Base-by-base conservation (phyloP, 768 basidiomycete species). In the Fibroporia radiculosa region DNA sequence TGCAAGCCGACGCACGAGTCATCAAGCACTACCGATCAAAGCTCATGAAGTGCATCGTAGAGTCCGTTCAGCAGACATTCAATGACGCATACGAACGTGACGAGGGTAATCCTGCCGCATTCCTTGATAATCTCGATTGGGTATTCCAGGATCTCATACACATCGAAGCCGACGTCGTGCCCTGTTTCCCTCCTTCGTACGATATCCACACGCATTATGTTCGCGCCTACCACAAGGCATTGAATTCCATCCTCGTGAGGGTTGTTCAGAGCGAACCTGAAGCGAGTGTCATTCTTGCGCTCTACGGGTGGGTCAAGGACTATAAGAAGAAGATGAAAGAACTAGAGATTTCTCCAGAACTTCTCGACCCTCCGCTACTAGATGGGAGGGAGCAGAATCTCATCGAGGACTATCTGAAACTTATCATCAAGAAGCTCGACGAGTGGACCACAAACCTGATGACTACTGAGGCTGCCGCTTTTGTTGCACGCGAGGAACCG, bases 321-420 rank as follows among this genome's bases (percentile, higher is more conserved):
- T 97, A 98, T 70, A 84, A 86, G 66, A 77, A 80, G 59, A 88
- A 80, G 57, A 97, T 97, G 93, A 91, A 90, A 63, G 93, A 97
- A 56, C 79, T 98, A 40, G 80, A 82, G 36, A 73, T 98, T 20
- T 74, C 91, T 0, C 67, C 79, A 0, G 91, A 91, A 32, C 75
- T 87, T 40, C 69, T 96, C 25, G 80, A 91, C 43, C 96, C 95
- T 0, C 81, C 93, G 0, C 69, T 98, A n/a, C 73, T 99, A 26
- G 93, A 92, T 47, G 95, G 96, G 47, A 92, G 93, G 61, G 92
- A 95, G 58, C 91, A 96, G 61, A 69, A 69, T 23, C 75, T 99
- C 46, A 93, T 98, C 54, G 95, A 99, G 54, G 92, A 93, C 56
- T 99, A 99, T 65, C 80, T 96, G 42, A 79, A 82, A 51, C 75